phyloP scores from a whole-genome alignment of 768 basidiomycete species.

The Xerocomus spinulosus region DNA sequence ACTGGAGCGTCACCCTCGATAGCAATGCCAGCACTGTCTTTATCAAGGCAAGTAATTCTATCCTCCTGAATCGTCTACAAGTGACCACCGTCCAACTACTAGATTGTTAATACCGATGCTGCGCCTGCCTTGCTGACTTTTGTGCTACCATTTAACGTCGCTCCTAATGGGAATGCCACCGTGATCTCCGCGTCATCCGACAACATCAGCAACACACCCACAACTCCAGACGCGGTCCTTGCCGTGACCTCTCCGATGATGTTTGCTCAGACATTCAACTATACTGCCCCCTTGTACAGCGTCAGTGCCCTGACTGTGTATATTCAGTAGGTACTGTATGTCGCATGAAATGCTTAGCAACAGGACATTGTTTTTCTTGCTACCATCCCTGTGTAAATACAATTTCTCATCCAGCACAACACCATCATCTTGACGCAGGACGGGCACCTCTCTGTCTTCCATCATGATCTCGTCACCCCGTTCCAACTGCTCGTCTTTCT shows the following conservation, averaged over 20 bases:
- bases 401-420: too few relatives aligned
- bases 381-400: too few relatives aligned
- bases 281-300: constrained; percentile 45
- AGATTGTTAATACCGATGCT: constrained; percentile 50
- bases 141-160: constrained; percentile 48
- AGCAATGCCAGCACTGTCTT: constrained; percentile 33
- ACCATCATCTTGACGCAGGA: too few relatives aligned
- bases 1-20: constrained; percentile 53
- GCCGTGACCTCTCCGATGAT: constrained; percentile 43
- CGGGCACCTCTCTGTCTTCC: too few relatives aligned
- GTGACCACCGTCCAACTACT: not conserved
- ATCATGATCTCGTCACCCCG: too few relatives aligned
- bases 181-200: constrained; percentile 44
- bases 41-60: constrained; percentile 47
- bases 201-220: constrained; percentile 54
- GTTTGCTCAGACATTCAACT: constrained; percentile 51
- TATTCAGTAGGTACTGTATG: not conserved
- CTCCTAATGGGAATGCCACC: constrained; percentile 41
- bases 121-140: constrained; percentile 42
- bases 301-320: constrained; percentile 27
- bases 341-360: too few relatives aligned
- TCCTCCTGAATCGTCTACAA: too few relatives aligned
- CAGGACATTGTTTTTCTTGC: too few relatives aligned
- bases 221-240: constrained; percentile 39
- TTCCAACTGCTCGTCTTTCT: too few relatives aligned